These are phyloP conservation scores for Melaleuca alternifolia DNA, from an alignment of 345 rosid species.

Conservation along the genomic window DNA sequence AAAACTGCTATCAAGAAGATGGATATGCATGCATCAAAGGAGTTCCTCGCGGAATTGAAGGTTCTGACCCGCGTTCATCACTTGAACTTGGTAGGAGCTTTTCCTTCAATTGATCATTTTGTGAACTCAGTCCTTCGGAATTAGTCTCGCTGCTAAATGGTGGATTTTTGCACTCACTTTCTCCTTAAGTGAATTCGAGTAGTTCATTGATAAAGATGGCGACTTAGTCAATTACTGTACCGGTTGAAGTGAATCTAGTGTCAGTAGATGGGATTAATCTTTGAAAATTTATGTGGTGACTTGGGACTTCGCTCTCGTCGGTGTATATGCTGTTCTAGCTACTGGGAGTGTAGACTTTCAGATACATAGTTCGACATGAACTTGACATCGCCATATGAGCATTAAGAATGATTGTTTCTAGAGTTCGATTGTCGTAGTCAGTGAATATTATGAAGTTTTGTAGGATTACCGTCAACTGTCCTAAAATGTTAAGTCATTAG, in stretches of 20 bases:
- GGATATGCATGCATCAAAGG: conserved; percentile 86
- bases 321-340: background rate
- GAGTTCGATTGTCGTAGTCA: background rate
- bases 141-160: background rate
- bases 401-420: background rate
- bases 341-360: background rate
- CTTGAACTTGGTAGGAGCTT: conserved; percentile 60
- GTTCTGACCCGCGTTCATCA: conserved; percentile 85
- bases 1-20: conserved; percentile 95
- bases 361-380: background rate
- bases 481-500: too few species aligned
- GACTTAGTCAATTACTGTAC: background rate
- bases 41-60: conserved; percentile 78
- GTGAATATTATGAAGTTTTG: too few species aligned
- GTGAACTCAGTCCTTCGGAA: background rate
- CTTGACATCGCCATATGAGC: background rate
- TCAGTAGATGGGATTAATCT: background rate
- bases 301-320: background rate
- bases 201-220: background rate
- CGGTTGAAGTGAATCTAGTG: background rate
- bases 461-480: too few species aligned
- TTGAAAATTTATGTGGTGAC: background rate
- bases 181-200: background rate
- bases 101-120: background rate
- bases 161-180: background rate